Conservation (phyloP, 495 filamentous ascomycete species). For the Neurospora sp. region DNA sequence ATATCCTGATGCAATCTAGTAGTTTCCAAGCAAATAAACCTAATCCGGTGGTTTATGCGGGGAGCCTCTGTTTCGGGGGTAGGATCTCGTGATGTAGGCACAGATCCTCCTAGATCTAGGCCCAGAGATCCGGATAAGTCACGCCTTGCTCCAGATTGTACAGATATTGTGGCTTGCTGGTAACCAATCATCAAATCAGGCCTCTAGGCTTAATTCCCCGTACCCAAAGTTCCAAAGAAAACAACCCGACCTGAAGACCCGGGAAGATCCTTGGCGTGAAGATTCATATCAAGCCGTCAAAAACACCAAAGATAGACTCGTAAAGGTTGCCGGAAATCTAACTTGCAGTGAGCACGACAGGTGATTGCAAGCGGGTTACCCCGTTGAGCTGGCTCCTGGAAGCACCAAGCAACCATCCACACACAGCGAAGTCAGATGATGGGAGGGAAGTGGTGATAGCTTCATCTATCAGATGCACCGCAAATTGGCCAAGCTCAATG, state of each 20-base stretch:
- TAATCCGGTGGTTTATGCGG: not conserved
- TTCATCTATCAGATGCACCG: not conserved
- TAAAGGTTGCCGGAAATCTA: not conserved
- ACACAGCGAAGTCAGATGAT: not conserved
- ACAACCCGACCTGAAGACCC: not conserved
- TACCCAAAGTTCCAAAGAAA: not conserved
- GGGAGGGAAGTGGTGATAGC: not conserved
- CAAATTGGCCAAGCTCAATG: not conserved
- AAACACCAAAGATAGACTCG: not conserved
- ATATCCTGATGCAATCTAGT: not conserved
- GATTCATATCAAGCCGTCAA: not conserved
- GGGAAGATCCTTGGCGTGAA: not conserved
- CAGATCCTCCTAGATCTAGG: not conserved
- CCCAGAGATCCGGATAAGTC: not conserved
- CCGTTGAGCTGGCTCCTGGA: not conserved
- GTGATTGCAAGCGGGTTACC: not conserved
- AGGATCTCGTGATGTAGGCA: not conserved
- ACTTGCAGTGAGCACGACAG: not conserved
- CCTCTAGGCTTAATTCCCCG: not conserved
- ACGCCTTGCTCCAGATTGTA: not conserved
- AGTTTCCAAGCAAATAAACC: not conserved
- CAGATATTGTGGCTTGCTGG: not conserved
- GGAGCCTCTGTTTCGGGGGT: not conserved
- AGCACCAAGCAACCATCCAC: not conserved
- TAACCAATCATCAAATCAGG: not conserved